Evolutionary conservation across 2,329 filamentous ascomycete species (phyloP), one percentile per base, ranked within the genome.

Genomic region (Nigrograna mackinnonii): DNA sequence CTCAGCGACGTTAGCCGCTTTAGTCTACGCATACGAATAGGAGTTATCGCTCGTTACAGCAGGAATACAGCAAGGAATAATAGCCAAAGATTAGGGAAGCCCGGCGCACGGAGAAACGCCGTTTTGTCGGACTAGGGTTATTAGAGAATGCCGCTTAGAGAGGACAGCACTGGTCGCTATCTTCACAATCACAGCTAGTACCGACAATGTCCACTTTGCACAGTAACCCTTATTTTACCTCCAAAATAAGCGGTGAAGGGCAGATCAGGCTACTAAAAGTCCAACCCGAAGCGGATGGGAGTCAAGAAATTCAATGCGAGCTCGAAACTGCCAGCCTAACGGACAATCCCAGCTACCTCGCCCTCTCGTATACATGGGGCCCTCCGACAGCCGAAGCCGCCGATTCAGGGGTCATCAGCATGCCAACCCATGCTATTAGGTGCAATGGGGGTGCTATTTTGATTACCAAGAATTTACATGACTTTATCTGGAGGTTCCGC

Each of bases 351-450:
- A 5, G 37, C 3, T 57, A 46, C 31, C 22, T 28, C 6, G 54
- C 52, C 3, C 31, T 55, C 1, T 58, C 54, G 2, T 55, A 57
- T n/a, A 54, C 50, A 1, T 58, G 48, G 52, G 52, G 50, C 3
- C 19, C 37, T 12, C 45, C 44, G n/a, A 33, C 16, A 26, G 31
- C 5, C 18, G 24, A n/a, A 36, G 28, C 9, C n/a, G 11, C 31
- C 31, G 31, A 17, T 28, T 33, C 9, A 33, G 9, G 31, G 18
- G 16, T 11, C 31, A 33, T 7, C 11, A 17, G 9, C 31, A 33
- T 17, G 7, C 16, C 31, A 17, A 33, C 9, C 16, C 18, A 33
- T 17, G 16, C 31, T n/a, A 40, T 55, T 3, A 5, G 37, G 1
- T 50, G 51, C 38, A 55, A 57, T 26, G 37, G 39, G 1, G 18